Evolutionary conservation across 495 filamentous ascomycete species (phyloP).

Genomic region (Hypoxylon intermedium): DNA sequence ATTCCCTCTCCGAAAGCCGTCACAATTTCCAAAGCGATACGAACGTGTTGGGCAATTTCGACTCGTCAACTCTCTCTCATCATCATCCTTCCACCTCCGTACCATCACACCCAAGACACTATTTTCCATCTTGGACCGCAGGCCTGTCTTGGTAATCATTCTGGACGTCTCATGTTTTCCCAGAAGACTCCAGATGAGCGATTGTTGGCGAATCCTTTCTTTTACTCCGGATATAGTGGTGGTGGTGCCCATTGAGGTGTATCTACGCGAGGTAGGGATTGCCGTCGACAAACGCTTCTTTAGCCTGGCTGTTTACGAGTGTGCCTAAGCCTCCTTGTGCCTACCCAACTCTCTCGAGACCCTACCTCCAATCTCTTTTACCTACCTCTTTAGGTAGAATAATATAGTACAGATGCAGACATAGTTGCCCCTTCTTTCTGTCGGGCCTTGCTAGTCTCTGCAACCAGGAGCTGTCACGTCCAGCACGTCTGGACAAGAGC

Average conservation of each 20-base stretch:
- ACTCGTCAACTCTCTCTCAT: constrained; percentile 8
- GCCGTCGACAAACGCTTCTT: constrained; percentile 4
- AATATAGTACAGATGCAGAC: constrained; percentile 14
- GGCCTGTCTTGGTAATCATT: constrained; percentile 10
- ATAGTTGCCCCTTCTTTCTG: constrained; percentile 22
- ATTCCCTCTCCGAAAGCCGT: constrained; percentile 3
- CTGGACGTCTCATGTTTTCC: constrained; percentile 14
- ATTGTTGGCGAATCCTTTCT: constrained; percentile 7
- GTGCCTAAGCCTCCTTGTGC: constrained; percentile 3
- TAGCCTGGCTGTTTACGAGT: constrained; percentile 5
- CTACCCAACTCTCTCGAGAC: constrained; percentile 7
- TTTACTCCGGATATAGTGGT: constrained; percentile 4
- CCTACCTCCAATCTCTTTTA: not conserved
- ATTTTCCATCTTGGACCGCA: not conserved
- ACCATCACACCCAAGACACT: not conserved
- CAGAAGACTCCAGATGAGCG: not conserved
- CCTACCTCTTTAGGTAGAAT: constrained; percentile 19
- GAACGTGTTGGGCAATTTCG: constrained; percentile 27
- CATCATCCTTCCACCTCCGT: constrained; percentile 6
- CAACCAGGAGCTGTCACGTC: constrained; percentile 6
- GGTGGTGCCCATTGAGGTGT: constrained; percentile 5
- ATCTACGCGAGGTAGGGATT: constrained; percentile 12
- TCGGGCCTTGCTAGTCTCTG: constrained; percentile 5
- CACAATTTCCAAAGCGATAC: constrained; percentile 26
- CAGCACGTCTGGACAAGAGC: not conserved